Evolutionary conservation across 192 early-diverging fungal genomes (phyloP).

Genomic region (Podila horticola): DNA sequence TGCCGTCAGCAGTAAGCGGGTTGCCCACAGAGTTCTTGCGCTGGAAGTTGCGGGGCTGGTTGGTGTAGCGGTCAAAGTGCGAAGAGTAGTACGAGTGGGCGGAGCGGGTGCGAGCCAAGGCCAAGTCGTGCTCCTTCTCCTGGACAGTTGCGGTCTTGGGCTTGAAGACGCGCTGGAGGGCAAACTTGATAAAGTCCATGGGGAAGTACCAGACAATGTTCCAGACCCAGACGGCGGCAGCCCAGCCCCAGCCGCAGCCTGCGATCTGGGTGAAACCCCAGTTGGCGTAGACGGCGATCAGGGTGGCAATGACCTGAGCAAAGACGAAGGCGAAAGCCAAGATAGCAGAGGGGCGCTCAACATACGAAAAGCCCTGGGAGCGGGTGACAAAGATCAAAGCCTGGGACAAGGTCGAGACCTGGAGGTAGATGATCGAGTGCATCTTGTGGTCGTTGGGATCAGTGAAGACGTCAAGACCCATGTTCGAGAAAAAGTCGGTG

Average conservation of each 20-base stretch:
- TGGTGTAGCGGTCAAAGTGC: conserved; percentile 60
- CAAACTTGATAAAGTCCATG: conserved; percentile 83
- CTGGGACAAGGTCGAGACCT: conserved; percentile 83
- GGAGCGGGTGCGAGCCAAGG: conserved; percentile 69
- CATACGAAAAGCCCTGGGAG: conserved; percentile 79
- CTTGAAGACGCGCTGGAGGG: conserved; percentile 68
- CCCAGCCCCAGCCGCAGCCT: conserved; percentile 81
- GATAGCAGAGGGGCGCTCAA: conserved; percentile 77
- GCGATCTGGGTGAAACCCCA: conserved; percentile 81
- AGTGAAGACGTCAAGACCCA: conserved; percentile 53
- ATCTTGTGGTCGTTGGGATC: conserved; percentile 69
- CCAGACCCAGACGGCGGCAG: conserved; percentile 80
- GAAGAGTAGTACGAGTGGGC: conserved; percentile 73
- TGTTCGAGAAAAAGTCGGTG: conserved; percentile 72
- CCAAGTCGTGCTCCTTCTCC: conserved; percentile 50
- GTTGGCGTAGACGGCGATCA: conserved; percentile 88
- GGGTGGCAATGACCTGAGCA: conserved; percentile 78
- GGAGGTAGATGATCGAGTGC: conserved; percentile 84
- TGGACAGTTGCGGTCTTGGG: conserved; percentile 51
- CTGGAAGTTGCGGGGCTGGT: conserved; percentile 57
- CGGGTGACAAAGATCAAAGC: conserved; percentile 83
- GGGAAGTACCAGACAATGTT: conserved; percentile 84
- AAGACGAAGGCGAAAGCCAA: conserved; percentile 72
- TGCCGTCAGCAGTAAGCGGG: conserved; percentile 60
- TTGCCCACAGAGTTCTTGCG: conserved; percentile 54